Conservation (phyloP, 2,329 filamentous ascomycete species). For the Monosporascus sp. region DNA sequence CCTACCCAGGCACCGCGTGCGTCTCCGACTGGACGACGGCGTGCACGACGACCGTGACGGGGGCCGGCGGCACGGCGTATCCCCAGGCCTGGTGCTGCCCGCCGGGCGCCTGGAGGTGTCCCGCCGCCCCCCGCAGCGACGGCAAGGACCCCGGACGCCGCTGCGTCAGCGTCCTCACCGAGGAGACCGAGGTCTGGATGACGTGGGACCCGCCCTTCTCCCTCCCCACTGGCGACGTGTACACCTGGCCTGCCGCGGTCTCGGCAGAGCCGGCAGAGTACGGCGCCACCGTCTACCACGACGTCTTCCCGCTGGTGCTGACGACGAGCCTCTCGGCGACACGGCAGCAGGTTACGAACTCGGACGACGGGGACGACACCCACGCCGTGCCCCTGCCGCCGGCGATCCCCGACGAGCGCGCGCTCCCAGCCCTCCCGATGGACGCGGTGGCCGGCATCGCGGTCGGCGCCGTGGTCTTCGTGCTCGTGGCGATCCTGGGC, state of each 20-base stretch:
- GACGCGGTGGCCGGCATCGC: conserved; percentile 1
- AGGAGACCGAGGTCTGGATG: conserved; percentile 4
- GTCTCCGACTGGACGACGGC: conserved; percentile 7
- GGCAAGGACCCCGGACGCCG: not conserved
- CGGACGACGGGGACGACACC: not conserved
- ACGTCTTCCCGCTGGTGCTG: conserved; percentile 5
- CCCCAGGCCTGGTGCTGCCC: conserved; percentile 10
- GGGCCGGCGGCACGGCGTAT: not conserved
- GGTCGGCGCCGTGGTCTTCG: not conserved
- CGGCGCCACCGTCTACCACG: conserved; percentile 3
- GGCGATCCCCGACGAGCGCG: not conserved
- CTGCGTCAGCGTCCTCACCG: conserved; percentile 4
- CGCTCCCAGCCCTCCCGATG: not conserved
- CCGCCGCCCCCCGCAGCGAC: not conserved
- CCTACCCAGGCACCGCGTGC: conserved; percentile 6
- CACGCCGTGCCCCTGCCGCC: not conserved
- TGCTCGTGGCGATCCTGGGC: not conserved
- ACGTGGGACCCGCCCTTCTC: conserved; percentile 6
- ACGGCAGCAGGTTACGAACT: too few relatives aligned
- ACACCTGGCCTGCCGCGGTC: conserved; percentile 1
- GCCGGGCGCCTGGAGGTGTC: conserved; percentile 2
- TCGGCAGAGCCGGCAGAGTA: not conserved
- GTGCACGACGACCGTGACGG: conserved; percentile 2
- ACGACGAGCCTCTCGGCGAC: not conserved
- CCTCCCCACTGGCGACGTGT: not conserved